Conservation (phyloP, 257 asterid species). For the Solanum chmielewskii region DNA sequence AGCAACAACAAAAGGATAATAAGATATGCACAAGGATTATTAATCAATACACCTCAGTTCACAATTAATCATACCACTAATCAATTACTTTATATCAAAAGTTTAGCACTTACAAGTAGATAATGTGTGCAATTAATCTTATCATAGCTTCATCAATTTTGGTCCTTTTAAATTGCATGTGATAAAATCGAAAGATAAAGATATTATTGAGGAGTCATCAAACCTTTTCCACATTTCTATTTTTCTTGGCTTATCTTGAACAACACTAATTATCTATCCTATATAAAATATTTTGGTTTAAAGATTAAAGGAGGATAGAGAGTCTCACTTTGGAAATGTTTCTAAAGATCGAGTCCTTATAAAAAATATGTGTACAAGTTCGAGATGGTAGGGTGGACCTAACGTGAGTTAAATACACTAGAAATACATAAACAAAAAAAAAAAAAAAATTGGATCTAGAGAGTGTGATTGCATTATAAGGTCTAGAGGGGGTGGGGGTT, state of each 20-base stretch:
- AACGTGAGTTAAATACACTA: neutral
- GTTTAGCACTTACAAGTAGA: neutral
- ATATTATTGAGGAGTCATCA: neutral
- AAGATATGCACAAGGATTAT: neutral
- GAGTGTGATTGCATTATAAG: neutral
- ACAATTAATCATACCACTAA: neutral
- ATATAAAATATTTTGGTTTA: neutral
- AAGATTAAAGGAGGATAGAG: neutral
- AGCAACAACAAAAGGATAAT: neutral
- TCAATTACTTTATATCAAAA: neutral
- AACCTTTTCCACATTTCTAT: neutral
- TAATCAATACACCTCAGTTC: neutral
- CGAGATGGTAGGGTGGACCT: neutral
- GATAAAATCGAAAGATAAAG: neutral
- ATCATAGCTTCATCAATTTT: neutral
- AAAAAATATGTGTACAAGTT: neutral
- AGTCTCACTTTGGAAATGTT: neutral
- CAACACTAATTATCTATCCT: neutral
- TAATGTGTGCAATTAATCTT: neutral
- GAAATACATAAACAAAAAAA: neutral
- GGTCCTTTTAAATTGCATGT: neutral
- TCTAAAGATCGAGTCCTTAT: neutral
- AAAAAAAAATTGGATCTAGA: too few species aligned
- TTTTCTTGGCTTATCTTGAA: neutral
- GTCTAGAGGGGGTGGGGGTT: neutral